Base-by-base conservation (phyloP, 2,329 filamentous ascomycete species). In the Ambrosiella cleistominuta region DNA sequence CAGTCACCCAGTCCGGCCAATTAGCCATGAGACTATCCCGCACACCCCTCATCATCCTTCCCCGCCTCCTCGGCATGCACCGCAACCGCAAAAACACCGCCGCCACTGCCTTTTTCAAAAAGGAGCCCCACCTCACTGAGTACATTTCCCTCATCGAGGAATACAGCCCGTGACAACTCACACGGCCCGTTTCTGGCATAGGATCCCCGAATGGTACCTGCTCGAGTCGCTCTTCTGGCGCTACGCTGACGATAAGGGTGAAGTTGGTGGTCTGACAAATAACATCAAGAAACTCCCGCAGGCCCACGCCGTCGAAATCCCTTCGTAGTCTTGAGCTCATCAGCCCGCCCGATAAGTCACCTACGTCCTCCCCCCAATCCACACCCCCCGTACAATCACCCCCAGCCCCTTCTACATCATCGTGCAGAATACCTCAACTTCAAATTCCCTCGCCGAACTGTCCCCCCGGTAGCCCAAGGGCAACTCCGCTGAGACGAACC, bases 91-190 rank as follows among this genome's bases (percentile, higher is more conserved):
- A 54, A 15, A 42, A 27, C 9, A 17, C 55, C 11, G 27, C 55
- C n/a, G 55, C 55, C 13, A 38, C 42, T 3, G 38, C 38, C 6
- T 37, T 52, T 39, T 56, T 56, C 47, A 53, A 57, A 45, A 42
- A 61, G 54, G n/a, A 45, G 1, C 15, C 49, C n/a, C 37, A 40
- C 1, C 66, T 71, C 44, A 66, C 68, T n/a, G 69, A 71, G 62
- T 71, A 71, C 65, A 67, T 69, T 1, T 68, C 68, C 5, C 68
- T 70, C 15, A 68, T 71, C 1, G 68, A 71, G 56, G 69, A 71
- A 61, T 68, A 72, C 61, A 68, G 68, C 0, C 64, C 69, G 6
- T 66, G 70, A 4, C 39, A 59, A 42, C 56, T 62, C 15, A 61
- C 56, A 7, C 49, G 40, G 11, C 15, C 39, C 6, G 49, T 1